A percentile compares a stretch with the other conserved stretches of the same genome.
Conservation (phyloP, 306 rosid species). For the Cicer cuneatum region DNA sequence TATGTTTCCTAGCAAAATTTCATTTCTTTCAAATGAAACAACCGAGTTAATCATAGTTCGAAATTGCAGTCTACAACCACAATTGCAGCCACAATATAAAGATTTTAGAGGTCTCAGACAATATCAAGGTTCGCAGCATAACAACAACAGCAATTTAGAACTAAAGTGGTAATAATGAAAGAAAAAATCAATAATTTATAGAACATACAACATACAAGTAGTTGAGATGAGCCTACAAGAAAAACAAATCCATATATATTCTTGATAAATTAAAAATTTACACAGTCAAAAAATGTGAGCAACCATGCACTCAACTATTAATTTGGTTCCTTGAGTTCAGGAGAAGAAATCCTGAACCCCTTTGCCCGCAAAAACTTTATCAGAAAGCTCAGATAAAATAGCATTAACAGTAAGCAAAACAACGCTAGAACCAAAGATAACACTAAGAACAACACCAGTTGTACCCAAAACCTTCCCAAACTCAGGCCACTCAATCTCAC, state of each 20-base stretch:
- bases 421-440: conserved; percentile 84
- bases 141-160: background rate
- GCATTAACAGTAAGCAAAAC: conserved; percentile 88
- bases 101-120: background rate
- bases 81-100: background rate
- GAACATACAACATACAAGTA: background rate
- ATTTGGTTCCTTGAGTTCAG: background rate
- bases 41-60: background rate
- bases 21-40: background rate
- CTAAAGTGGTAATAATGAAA: background rate
- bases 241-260: background rate
- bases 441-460: conserved; percentile 79
- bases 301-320: background rate
- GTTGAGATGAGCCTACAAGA: background rate
- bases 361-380: conserved; percentile 69
- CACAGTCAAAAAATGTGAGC: background rate
- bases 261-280: background rate
- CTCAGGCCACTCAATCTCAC: conserved; percentile 87
- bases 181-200: background rate
- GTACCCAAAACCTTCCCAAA: conserved; percentile 87
- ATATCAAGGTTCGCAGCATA: background rate
- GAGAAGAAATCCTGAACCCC: conserved; percentile 86
- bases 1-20: background rate
- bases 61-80: background rate
- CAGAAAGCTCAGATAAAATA: conserved; percentile 80